Evolutionary conservation across 108 stramenopile species (phyloP), one percentile per base, ranked within the genome.

Genomic region (Parietichytrium sp.): DNA sequence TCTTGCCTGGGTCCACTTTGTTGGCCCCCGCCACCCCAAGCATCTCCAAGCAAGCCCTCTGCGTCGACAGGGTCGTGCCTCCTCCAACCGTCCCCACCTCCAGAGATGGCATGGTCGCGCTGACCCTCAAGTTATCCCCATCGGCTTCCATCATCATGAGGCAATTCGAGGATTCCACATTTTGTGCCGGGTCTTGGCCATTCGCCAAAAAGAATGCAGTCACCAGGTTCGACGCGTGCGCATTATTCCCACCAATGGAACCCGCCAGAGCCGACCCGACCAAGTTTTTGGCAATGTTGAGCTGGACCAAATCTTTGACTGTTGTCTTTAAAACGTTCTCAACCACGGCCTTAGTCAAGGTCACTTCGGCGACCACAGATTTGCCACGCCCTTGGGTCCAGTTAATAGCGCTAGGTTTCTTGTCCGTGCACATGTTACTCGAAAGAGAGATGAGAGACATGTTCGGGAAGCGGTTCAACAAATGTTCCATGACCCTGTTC

Each of bases 31-130:
- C 88, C 82, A 91, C 91, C 55, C 96, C 96, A 51, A 97, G 91
- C 12, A 92, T 90, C 81, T 95, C 88, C 48, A 98, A 90, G 85
- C 96, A 96, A 25, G 96, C 94, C 18, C 91, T 81, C 90, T 98
- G 98, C 23, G 98, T 95, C 4, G 93, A 89, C 29, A 98, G 85
- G 49, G 93, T 87, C 36, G 98, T 98, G 36, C 98, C 98, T 15
- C 98, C 98, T 33, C 98, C 98, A 54, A 98, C 96, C 29, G 98
- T 97, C 45, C 98, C 98, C 33, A 98, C 98, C 91, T 98, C 98
- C 25, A 98, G 92, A 55, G 91, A 93, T 10, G 98, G 98, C 98
- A 98, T 98, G 77, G 96, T 98, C 80, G 95, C 95, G 78, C 91
- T 84, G 49, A 50, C n/a, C 18, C n/a, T 16, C 16, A 50, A 18